These are phyloP conservation scores for Saccharomyces eubayanus DNA, from an alignment of 805 yeast genomes.

Conservation along the genomic window DNA sequence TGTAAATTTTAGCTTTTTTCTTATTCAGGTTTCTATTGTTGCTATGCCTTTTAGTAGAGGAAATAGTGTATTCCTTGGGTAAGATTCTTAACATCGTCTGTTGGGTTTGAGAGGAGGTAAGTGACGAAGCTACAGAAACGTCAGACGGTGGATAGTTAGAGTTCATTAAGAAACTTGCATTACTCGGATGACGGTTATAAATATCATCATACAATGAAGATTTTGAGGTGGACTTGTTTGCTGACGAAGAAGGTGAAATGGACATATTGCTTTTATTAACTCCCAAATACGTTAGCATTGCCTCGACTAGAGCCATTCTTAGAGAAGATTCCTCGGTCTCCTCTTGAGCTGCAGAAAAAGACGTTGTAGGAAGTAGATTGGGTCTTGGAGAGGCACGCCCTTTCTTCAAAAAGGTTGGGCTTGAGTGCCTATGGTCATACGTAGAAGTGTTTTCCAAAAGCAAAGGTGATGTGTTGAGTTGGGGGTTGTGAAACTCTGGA, in stretches of 20 bases:
- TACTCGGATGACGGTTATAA: not conserved
- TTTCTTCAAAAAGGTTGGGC: not conserved
- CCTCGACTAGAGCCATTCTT: slow-evolving; percentile 59
- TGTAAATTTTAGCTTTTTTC: slow-evolving; percentile 10
- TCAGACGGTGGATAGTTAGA: slow-evolving; percentile 7
- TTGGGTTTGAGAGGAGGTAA: slow-evolving; percentile 8
- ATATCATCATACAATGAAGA: not conserved
- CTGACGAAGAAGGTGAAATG: slow-evolving; percentile 5
- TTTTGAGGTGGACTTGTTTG: not conserved
- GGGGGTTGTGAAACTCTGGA: not conserved
- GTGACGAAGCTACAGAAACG: slow-evolving; percentile 13
- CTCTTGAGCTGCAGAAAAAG: slow-evolving; percentile 48
- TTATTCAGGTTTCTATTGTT: slow-evolving; percentile 7
- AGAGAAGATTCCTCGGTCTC: slow-evolving; percentile 64
- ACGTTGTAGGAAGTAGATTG: slow-evolving; percentile 22
- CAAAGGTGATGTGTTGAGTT: not conserved
- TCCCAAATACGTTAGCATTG: slow-evolving; percentile 61
- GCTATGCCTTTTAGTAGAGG: slow-evolving; percentile 4
- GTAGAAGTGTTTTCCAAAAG: not conserved
- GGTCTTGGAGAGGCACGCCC: not conserved
- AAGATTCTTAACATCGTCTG: slow-evolving; percentile 19
- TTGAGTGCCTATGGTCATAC: not conserved
- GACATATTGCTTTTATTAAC: slow-evolving; percentile 37
- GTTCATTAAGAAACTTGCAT: not conserved
- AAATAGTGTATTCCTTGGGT: slow-evolving; percentile 19